Evolutionary conservation across 1,284 basidiomycete genomes (phyloP), one percentile per base, ranked within the genome.

Genomic region (Malassezia equina): DNA sequence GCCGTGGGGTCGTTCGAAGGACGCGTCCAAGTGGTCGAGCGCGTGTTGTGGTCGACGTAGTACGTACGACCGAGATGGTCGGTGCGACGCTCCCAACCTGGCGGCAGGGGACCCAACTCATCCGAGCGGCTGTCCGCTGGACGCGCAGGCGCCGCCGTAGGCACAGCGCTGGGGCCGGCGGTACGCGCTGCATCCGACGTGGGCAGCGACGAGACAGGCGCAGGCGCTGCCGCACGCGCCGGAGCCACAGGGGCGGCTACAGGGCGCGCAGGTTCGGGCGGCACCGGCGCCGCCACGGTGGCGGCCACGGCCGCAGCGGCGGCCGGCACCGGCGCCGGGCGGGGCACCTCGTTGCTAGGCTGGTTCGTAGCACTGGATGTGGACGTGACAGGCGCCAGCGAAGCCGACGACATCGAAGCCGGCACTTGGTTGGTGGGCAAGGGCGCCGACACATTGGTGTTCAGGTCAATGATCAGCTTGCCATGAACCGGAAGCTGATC

Each of bases 61-160:
- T 96, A 98, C 17, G 86, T 83, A 46, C 94, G 80, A 2, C 86
- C 86, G 50, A 90, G 82, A 48, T 83, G 84, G 75, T 96, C 94
- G 46, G 84, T 82, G 42, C 94, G 83, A 53, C 91, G 83, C 76
- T 98, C 94, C 90, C 91, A 98, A 11, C 90, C 90, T 27, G 77
- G 70, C 0, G 93, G 93, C 27, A 98, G 78, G 0, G 66, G 61
- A 3, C 67, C 67, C 27, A 61, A 60, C 46, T 70, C 67, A 45
- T 70, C 67, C 1, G 63, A 61, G 31, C 63, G 62, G 7, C 62
- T 33, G 28, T 71, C 67, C 13, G 21, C 12, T 3, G 56, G 47
- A 11, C 56, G 51, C 41, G 36, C 34, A 12, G 32, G 31, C 31
- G 27, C 28, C 19, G 50, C 49, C 13, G 31, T 40, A 25, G 36